Base-by-base conservation (phyloP, 139 green algal species). In the Coelastrella sp. region DNA sequence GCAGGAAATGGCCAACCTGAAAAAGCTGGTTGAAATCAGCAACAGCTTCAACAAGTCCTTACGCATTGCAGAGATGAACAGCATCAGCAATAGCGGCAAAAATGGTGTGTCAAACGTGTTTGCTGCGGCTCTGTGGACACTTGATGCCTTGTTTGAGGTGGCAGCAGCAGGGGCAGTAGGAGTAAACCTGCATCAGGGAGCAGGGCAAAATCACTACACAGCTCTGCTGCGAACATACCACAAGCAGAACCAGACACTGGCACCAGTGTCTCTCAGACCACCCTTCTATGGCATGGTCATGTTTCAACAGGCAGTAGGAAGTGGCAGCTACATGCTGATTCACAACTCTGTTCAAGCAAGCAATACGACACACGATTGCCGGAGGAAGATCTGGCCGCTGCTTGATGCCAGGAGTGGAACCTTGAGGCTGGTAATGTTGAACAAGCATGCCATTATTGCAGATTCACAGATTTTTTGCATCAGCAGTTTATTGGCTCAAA, bases 121-220 rank as follows among this genome's bases (percentile, higher is more conserved):
- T 73, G 78, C 87, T 56, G 87, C 87, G 1, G 59, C 87, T 5
- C 87, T 91, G 7, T 91, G 87, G 87, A 91, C 87, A 49, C 87
- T 91, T 17, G 87, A 91, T 58, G 87, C 11, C 3, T 20, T 20
- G 8, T 86, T 91, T 59, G 87, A 91, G 65, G 87, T 91, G 14
- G 87, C 87, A 25, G 61, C 78, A 6, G 59, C 87, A 10, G 87
- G 87, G 8, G 61, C 78, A 35, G 65, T 79, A 8, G 87, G 87
- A 19, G 58, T 91, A 27, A 91, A 91, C 78, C 57, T 91, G 59
- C 87, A 91, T 49, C 87, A 91, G 78, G 87, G 87, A 9, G n/a
- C 87, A 7, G 87, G 87, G 11, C 87, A 91, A 56, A 91, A 91
- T 78, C 87, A 87, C 19, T 91, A 91, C 78, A 87, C 78, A 49